Conservation (phyloP, 2,329 filamentous ascomycete species). For the Onygenales sp. region DNA sequence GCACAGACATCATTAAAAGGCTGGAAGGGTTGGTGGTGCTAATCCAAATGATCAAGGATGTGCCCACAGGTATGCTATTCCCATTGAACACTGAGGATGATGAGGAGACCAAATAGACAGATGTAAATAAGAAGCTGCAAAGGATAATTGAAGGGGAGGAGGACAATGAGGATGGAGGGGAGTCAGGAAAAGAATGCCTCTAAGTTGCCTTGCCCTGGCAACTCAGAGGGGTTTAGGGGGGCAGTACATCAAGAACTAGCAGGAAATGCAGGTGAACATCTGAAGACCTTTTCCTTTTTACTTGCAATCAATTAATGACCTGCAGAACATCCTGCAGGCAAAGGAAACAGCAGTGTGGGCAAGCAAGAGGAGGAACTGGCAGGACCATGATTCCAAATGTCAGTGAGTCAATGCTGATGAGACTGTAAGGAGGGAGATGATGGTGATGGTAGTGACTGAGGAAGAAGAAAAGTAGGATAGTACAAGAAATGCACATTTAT, state of each 20-base stretch:
- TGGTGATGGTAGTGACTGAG: rapidly evolving
- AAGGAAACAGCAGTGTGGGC: neutral
- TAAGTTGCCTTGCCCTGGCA: neutral
- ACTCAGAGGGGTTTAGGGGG: neutral
- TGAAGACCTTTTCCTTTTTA: no score
- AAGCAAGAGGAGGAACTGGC: neutral
- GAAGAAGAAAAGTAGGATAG: no score
- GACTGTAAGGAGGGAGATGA: no score
- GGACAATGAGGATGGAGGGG: neutral
- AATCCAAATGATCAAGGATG: no score
- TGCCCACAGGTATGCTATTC: no score
- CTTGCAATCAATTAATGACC: neutral
- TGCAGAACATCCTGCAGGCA: rapidly evolving
- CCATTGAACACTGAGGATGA: no score
- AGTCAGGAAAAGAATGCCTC: neutral
- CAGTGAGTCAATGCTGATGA: no score
- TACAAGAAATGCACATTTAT: rapidly evolving
- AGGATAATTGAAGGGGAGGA: neutral
- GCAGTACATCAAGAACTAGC: neutral
- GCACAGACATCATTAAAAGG: neutral
- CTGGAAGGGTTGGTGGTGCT: neutral
- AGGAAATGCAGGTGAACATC: no score
- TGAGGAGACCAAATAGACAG: neutral
- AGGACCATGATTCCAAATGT: neutral
- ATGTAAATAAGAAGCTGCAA: neutral